Percentiles rank a stretch among this genome's conserved stretches.
These are phyloP conservation scores for Fusarium albidum DNA, from an alignment of 2,329 filamentous ascomycete genomes.

Conservation along the genomic window DNA sequence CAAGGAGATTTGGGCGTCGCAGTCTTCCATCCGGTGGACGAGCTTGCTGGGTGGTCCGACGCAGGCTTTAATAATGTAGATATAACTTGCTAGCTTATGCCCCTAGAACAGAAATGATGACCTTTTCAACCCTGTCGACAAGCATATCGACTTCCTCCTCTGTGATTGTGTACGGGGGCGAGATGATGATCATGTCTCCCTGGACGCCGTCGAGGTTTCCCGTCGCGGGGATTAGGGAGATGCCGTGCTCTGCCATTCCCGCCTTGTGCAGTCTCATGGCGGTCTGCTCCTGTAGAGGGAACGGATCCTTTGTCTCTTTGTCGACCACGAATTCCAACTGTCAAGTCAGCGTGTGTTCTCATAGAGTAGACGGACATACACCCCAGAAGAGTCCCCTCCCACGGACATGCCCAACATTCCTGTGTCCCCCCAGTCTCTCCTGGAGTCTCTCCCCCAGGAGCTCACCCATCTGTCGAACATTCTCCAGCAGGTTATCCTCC, in stretches of 20 bases:
- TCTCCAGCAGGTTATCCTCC: slow-evolving; percentile 24
- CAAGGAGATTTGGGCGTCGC: slow-evolving; percentile 34
- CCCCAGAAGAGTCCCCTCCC: slow-evolving; percentile 34
- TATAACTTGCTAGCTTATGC: too few relatives aligned
- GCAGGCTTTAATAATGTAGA: slow-evolving; percentile 36
- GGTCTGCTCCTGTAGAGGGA: background rate
- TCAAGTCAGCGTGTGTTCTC: background rate
- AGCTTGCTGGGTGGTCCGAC: slow-evolving; percentile 34
- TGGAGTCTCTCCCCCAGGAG: background rate
- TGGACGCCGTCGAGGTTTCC: slow-evolving; percentile 15
- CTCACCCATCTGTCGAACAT: slow-evolving; percentile 12
- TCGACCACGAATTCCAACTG: slow-evolving; percentile 27
- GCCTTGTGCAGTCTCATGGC: slow-evolving; percentile 24
- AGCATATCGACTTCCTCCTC: slow-evolving; percentile 9
- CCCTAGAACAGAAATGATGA: slow-evolving; percentile 10
- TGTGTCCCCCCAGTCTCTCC: slow-evolving; percentile 13
- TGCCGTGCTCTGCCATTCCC: background rate
- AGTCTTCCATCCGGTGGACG: slow-evolving; percentile 34
- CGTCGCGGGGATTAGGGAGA: slow-evolving; percentile 20
- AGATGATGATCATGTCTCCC: slow-evolving; percentile 28
- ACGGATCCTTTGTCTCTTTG: slow-evolving; percentile 13
- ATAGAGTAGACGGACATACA: background rate
- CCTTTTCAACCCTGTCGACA: slow-evolving; percentile 13
- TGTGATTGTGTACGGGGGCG: slow-evolving; percentile 22
- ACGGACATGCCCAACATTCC: slow-evolving; percentile 32